Evolutionary conservation across 2,329 filamentous ascomycete genomes (phyloP).

Genomic region (Botrytis sinoallii): DNA sequence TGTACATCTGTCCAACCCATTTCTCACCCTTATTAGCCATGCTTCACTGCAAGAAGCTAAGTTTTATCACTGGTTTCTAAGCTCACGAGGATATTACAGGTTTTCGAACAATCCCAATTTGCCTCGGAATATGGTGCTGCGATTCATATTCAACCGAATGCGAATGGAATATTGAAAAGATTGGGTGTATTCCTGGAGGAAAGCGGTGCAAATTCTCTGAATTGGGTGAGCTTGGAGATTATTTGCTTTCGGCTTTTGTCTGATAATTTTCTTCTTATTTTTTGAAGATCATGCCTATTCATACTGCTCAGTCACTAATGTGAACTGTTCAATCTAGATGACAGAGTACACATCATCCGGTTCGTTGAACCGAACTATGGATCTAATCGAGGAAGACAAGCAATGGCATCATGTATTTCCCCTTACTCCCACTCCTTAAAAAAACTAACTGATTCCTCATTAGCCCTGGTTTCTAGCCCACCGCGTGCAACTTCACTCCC

Average conservation of each 20-base stretch:
- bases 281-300: not conserved
- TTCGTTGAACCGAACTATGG: not conserved
- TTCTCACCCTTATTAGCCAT: not conserved
- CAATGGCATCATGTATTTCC: slow-evolving; percentile 46
- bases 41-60: not conserved
- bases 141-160: slow-evolving; percentile 61
- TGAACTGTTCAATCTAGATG: slow-evolving; percentile 19
- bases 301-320: not conserved
- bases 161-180: slow-evolving; percentile 52
- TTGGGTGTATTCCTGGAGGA: slow-evolving; percentile 44
- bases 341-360: slow-evolving; percentile 33
- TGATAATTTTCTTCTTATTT: not conserved
- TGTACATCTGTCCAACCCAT: not conserved
- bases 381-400: slow-evolving; percentile 39
- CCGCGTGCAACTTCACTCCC: slow-evolving; percentile 51
- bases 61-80: not conserved
- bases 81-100: slow-evolving; percentile 33
- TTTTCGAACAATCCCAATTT: slow-evolving; percentile 56
- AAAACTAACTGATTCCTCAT: not conserved
- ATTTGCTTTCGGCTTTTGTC: not conserved
- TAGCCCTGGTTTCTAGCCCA: slow-evolving; percentile 51
- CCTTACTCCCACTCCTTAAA: not conserved
- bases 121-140: slow-evolving; percentile 57
- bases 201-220: slow-evolving; percentile 37
- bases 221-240: not conserved